These are phyloP conservation scores for Nemania serpens DNA, from an alignment of 2,329 filamentous ascomycete species.

Conservation along the genomic window DNA sequence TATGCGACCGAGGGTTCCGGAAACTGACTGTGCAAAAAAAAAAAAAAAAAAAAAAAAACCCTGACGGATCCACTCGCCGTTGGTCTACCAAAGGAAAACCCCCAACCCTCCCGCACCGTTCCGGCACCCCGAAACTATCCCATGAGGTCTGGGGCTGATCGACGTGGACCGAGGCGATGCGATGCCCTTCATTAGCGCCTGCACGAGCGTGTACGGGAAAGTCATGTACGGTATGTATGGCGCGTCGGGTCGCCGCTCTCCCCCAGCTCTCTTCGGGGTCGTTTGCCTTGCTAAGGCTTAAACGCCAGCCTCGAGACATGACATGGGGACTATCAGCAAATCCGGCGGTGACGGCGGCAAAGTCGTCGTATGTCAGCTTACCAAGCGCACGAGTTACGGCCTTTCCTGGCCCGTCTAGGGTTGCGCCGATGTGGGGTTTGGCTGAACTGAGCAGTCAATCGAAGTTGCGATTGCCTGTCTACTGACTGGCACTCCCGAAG, in stretches of 20 bases:
- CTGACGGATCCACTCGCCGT: too few relatives aligned
- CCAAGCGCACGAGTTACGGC: background rate
- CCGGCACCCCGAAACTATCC: slow-evolving; percentile 20
- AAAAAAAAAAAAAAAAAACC: too few relatives aligned
- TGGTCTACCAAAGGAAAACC: background rate
- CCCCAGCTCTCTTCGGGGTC: background rate
- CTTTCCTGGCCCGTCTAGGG: background rate
- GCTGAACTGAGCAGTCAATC: slow-evolving; percentile 2
- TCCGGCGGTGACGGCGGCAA: slow-evolving; percentile 14
- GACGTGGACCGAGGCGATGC: background rate
- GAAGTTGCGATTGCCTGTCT: too few relatives aligned
- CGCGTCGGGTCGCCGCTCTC: background rate
- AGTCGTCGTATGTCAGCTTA: slow-evolving; percentile 18
- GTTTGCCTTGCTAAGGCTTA: background rate
- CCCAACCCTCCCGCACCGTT: slow-evolving; percentile 21
- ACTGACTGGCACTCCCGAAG: too few relatives aligned
- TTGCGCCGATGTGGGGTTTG: slow-evolving; percentile 7
- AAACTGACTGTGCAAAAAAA: too few relatives aligned
- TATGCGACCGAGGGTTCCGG: slow-evolving; percentile 20
- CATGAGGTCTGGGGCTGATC: slow-evolving; percentile 15
- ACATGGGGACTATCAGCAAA: background rate
- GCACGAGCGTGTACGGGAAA: background rate
- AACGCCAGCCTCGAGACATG: background rate
- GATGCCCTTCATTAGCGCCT: background rate
- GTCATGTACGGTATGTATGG: background rate